Base-by-base conservation (phyloP, 805 yeast species). In the Zygosaccharomyces rouxii region DNA sequence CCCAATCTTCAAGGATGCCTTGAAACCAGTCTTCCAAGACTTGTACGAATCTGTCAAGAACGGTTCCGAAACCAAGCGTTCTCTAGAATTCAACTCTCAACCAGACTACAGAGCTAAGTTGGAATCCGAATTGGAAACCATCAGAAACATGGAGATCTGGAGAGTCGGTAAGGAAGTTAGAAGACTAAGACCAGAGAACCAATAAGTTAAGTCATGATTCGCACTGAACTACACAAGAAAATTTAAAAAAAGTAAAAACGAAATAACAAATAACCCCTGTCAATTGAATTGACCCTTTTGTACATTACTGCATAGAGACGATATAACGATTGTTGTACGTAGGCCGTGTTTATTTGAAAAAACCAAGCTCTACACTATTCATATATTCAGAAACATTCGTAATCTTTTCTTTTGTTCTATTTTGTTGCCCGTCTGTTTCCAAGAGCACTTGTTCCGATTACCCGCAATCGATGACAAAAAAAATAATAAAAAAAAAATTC, bases 91-190 rank as follows among this genome's bases (percentile, higher is more conserved):
- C 86, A 94, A 94, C 95, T 87, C 97, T 58, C 96, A 86, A 76
- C 79, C 94, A 53, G 97, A 94, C 79, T 94, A 94, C 94, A 84
- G 99, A 76, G 96, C 83, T 66, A 89, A 82, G 79, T 83, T 92
- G 71, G 97, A 90, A 80, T 78, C 76, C 71, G 99, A 94, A 81
- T 82, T 94, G 72, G 80, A 85, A 75, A 80, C 79, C 70, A 92
- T 94, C 80, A 89, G 98, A 81, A 79, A 79, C 71, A 89, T 94
- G 86, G 99, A 94, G 81, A 94, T 94, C 92, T 94, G 99, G 99
- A 86, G 74, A 71, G 99, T 94, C 64, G 99, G 99, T 71, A 92
- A 92, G 81, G 98, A 94, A 81, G 99, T 94, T 62, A 92, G 99
- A 84, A 94, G 94, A 79, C 84, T 94, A 74, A 90, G 99, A 79